Percentiles rank a stretch among this genome's conserved stretches.
These are phyloP conservation scores for Stephania yunnanensis DNA, from an alignment of 164 flowering plant genomes.

Conservation along the genomic window DNA sequence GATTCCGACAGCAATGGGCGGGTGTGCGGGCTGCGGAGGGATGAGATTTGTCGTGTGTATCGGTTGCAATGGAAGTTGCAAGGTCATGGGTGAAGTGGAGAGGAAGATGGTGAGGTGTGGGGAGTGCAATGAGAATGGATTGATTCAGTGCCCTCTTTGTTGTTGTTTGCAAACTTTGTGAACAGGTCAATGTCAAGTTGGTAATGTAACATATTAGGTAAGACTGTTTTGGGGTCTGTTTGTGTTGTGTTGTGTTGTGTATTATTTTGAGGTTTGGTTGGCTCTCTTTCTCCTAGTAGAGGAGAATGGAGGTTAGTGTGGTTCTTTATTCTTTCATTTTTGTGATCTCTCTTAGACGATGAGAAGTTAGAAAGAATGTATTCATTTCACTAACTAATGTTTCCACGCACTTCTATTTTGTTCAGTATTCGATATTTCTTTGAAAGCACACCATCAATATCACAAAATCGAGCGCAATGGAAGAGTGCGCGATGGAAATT, in stretches of 20 bases:
- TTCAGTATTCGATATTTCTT: too few species aligned
- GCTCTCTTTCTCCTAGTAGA: neutral
- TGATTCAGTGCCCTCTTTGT: conserved; percentile 86
- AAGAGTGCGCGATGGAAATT: too few species aligned
- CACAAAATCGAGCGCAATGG: neutral
- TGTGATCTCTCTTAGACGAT: neutral
- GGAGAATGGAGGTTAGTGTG: neutral
- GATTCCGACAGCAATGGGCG: conserved; percentile 35
- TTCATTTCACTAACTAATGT: too few species aligned
- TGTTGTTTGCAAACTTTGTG: conserved; percentile 18
- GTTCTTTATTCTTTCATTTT: conserved; percentile 1
- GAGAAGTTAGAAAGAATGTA: neutral
- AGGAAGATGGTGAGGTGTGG: conserved; percentile 62
- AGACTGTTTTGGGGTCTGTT: neutral
- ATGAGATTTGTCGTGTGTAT: conserved; percentile 77
- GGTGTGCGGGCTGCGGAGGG: conserved; percentile 72
- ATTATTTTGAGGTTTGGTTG: neutral
- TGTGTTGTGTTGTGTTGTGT: too few species aligned
- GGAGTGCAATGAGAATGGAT: conserved; percentile 52
- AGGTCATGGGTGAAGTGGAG: conserved; percentile 47
- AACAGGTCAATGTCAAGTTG: too few species aligned
- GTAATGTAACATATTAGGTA: too few species aligned
- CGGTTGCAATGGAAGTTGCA: conserved; percentile 86
- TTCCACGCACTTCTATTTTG: too few species aligned
- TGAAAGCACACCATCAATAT: too few species aligned